phyloP scores from a whole-genome alignment of 2,329 filamentous ascomycete genomes.

The Dactylonectria macrodidyma region DNA sequence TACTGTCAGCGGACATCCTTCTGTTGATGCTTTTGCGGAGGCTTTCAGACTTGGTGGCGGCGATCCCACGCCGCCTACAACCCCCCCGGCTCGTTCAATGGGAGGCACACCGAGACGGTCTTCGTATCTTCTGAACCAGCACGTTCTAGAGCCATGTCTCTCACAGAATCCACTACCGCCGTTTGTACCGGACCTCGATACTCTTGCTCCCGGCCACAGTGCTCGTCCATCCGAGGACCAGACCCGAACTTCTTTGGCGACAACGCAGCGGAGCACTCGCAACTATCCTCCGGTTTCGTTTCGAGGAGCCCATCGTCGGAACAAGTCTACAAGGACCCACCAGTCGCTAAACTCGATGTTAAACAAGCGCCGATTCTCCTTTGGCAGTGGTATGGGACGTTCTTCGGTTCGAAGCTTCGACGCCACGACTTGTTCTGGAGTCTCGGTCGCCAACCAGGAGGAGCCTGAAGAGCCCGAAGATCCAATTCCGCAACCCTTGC shows the following conservation, averaged over 20 bases:
- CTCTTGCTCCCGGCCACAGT: conserved; percentile 51
- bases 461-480: conserved; percentile 53
- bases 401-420: conserved; percentile 73
- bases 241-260: conserved; percentile 50
- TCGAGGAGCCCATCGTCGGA: conserved; percentile 58
- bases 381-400: conserved; percentile 68
- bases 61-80: conserved; percentile 73
- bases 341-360: conserved; percentile 66
- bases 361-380: conserved; percentile 71
- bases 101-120: conserved; percentile 66
- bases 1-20: conserved; percentile 59
- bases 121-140: conserved; percentile 68
- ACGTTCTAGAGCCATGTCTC: conserved; percentile 55
- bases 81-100: conserved; percentile 64
- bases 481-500: conserved; percentile 66
- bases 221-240: conserved; percentile 52
- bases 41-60: conserved; percentile 63
- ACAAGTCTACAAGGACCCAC: conserved; percentile 64
- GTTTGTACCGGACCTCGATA: conserved; percentile 63
- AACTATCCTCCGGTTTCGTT: conserved; percentile 50
- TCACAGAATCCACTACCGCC: conserved; percentile 61
- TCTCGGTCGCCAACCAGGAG: conserved; percentile 59
- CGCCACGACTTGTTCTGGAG: conserved; percentile 66
- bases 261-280: conserved; percentile 43
- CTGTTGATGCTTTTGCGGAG: conserved; percentile 69